Evolutionary conservation across 371 early-diverging fungal genomes (phyloP).

Genomic region (Rhizomucor pusillus): DNA sequence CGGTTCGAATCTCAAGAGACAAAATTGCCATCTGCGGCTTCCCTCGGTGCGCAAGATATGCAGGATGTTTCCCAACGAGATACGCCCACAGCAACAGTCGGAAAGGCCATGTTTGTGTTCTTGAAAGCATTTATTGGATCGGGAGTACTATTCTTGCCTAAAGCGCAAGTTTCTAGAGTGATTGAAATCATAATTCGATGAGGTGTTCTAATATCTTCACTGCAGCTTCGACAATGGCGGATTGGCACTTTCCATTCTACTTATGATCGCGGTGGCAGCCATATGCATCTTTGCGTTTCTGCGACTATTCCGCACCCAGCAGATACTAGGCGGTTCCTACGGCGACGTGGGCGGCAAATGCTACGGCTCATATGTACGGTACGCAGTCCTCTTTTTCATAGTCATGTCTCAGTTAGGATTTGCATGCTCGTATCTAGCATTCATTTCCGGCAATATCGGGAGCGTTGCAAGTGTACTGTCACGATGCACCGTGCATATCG

Average conservation of each 20-base stretch:
- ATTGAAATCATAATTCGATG: too few species aligned
- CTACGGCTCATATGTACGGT: constrained; percentile 58
- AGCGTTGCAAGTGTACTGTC: constrained; percentile 45
- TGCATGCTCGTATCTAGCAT: constrained; percentile 44
- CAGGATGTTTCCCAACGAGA: not conserved
- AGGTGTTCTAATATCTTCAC: not conserved
- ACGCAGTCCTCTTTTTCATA: constrained; percentile 59
- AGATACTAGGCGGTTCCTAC: constrained; percentile 63
- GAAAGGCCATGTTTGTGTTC: constrained; percentile 15
- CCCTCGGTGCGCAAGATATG: too few species aligned
- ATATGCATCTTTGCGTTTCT: constrained; percentile 29
- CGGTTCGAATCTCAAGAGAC: constrained; percentile 9
- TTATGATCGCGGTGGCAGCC: constrained; percentile 28
- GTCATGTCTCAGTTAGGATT: constrained; percentile 68
- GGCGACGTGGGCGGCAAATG: constrained; percentile 75
- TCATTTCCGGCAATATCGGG: constrained; percentile 44
- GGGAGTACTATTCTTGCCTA: constrained; percentile 13
- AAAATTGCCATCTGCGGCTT: not conserved
- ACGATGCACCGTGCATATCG: constrained; percentile 26
- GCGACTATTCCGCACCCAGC: constrained; percentile 31
- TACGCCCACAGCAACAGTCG: constrained; percentile 4
- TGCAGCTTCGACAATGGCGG: constrained; percentile 37
- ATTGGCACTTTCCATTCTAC: constrained; percentile 23
- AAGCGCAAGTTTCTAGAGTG: constrained; percentile 8
- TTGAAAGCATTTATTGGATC: constrained; percentile 11